A percentile compares a stretch with the other conserved stretches of the same genome.
phyloP scores from a whole-genome alignment of 75 land plant genomes.

The Larix kaempferi region DNA sequence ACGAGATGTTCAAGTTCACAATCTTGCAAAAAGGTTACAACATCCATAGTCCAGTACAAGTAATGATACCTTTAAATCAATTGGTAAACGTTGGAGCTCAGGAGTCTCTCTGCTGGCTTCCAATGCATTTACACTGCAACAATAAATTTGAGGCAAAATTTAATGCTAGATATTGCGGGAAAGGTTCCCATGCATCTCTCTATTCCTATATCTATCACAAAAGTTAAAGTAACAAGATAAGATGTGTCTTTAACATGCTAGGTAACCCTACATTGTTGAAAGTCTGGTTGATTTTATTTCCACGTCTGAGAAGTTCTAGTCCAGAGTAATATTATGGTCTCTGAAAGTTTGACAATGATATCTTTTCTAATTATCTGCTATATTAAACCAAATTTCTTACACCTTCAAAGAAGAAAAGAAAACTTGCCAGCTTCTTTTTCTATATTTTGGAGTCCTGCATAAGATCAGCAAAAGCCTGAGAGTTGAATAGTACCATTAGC shows the following conservation, averaged over 20 bases:
- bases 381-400: neutral
- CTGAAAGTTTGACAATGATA: neutral
- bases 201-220: neutral
- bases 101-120: constrained; percentile 37
- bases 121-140: constrained; percentile 38
- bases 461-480: neutral
- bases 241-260: neutral
- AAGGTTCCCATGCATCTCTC: neutral
- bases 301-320: neutral
- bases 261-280: neutral
- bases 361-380: neutral
- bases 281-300: neutral
- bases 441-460: neutral
- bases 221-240: neutral
- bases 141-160: neutral
- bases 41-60: neutral
- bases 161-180: neutral
- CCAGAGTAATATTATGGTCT: neutral
- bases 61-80: constrained; percentile 24
- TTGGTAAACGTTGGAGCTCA: constrained; percentile 32
- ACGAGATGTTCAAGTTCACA: neutral
- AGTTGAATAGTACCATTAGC: too few species aligned
- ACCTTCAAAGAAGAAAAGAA: neutral
- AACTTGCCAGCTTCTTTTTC: neutral
- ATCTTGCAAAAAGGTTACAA: neutral